phyloP scores from a whole-genome alignment of 345 rosid genomes.

The Euphorbia lathyris region DNA sequence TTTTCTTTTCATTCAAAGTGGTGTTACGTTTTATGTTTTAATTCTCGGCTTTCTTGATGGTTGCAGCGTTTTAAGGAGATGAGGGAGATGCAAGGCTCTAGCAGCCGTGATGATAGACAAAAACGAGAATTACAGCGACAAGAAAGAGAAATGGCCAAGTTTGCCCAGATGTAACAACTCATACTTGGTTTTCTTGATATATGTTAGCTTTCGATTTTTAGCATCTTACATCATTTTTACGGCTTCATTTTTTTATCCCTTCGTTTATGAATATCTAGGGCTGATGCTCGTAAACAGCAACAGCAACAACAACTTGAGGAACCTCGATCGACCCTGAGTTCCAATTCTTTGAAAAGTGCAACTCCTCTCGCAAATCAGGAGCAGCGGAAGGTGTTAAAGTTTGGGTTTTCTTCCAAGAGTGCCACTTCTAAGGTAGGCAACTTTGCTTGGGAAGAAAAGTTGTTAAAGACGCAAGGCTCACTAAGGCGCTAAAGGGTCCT shows the following conservation, averaged over 20 bases:
- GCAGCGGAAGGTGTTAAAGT: conserved; percentile 72
- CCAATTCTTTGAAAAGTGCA: conserved; percentile 31
- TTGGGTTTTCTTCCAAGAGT: conserved; percentile 80
- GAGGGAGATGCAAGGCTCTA: conserved; percentile 84
- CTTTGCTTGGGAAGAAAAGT: background rate
- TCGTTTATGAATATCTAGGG: conserved; percentile 39
- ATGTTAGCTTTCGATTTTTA: background rate
- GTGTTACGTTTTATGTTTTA: background rate
- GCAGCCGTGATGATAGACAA: conserved; percentile 89
- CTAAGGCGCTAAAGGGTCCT: background rate
- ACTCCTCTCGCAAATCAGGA: conserved; percentile 67
- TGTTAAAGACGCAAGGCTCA: no score
- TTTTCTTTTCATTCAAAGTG: background rate
- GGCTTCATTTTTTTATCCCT: background rate
- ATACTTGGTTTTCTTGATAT: background rate
- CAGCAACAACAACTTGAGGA: conserved; percentile 43
- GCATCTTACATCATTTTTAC: background rate
- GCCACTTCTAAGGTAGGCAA: conserved; percentile 62
- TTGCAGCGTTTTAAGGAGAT: conserved; percentile 93
- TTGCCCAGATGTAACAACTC: conserved; percentile 43
- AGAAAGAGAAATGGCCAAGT: conserved; percentile 89
- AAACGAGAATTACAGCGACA: conserved; percentile 86
- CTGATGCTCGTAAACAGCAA: conserved; percentile 67
- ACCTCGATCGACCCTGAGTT: conserved; percentile 36
- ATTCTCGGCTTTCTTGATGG: conserved; percentile 1